A percentile compares a stretch with the other conserved stretches of the same genome.
phyloP scores from a whole-genome alignment of 2,329 filamentous ascomycete species.

The Alternaria alternata region DNA sequence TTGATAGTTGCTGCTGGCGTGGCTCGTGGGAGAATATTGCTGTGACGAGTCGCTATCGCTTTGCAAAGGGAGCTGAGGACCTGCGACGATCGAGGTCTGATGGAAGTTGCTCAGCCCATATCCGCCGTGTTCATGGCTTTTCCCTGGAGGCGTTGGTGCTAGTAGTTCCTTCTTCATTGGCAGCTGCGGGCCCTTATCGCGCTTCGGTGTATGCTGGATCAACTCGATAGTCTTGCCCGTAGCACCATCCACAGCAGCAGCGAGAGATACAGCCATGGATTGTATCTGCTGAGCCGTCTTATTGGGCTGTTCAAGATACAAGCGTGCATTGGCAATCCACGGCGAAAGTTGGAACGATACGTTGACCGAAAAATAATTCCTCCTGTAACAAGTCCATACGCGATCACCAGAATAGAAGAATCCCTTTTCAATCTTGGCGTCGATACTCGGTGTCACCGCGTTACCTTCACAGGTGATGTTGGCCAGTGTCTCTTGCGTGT shows the following conservation, averaged over 20 bases:
- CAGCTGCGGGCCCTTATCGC: constrained; percentile 84
- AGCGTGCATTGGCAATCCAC: constrained; percentile 63
- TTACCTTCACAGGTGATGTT: constrained; percentile 68
- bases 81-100: constrained; percentile 38
- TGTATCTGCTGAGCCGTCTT: constrained; percentile 66
- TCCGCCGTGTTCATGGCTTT: constrained; percentile 51
- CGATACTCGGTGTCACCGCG: constrained; percentile 74
- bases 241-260: constrained; percentile 80
- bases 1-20: constrained; percentile 51
- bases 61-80: constrained; percentile 56
- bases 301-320: constrained; percentile 63
- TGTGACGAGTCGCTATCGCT: constrained; percentile 41
- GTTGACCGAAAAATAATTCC: constrained; percentile 89
- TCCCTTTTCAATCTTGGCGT: constrained; percentile 85
- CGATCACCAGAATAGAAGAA: constrained; percentile 79
- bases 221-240: constrained; percentile 80
- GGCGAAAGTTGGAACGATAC: constrained; percentile 79
- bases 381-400: constrained; percentile 91
- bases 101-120: constrained; percentile 52
- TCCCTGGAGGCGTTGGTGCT: constrained; percentile 69
- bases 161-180: constrained; percentile 76
- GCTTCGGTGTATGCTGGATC: constrained; percentile 89
- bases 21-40: constrained; percentile 45
- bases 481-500: constrained; percentile 60
- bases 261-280: constrained; percentile 83